Evolutionary conservation across 2,329 filamentous ascomycete species (phyloP).

Genomic region (Xylaria sp.): DNA sequence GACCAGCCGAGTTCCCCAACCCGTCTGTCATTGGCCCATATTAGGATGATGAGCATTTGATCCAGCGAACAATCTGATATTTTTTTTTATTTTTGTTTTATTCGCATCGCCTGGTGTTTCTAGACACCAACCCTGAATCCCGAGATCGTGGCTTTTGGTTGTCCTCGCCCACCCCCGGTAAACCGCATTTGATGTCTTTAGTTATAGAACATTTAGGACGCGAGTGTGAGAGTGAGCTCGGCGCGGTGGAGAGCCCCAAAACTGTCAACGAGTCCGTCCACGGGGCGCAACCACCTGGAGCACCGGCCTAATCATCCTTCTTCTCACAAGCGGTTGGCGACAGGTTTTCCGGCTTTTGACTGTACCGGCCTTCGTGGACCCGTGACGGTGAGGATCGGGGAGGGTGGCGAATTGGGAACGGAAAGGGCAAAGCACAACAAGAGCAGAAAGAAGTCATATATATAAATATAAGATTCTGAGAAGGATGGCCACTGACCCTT

Average conservation of each 20-base stretch:
- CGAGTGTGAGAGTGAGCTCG: slow-evolving; percentile 42
- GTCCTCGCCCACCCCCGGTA: slow-evolving; percentile 28
- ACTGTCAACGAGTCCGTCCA: slow-evolving; percentile 34
- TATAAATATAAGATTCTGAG: slow-evolving; percentile 16
- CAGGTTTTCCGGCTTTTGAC: slow-evolving; percentile 8
- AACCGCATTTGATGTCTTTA: slow-evolving; percentile 49
- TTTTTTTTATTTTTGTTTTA: slow-evolving; percentile 5
- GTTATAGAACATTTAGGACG: slow-evolving; percentile 36
- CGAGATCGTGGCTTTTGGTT: slow-evolving; percentile 21
- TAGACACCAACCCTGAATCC: slow-evolving; percentile 18
- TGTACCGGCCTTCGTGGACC: slow-evolving; percentile 19
- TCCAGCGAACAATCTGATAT: slow-evolving; percentile 7
- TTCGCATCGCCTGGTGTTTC: slow-evolving; percentile 21
- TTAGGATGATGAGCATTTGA: slow-evolving; percentile 26
- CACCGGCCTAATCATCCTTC: slow-evolving; percentile 30
- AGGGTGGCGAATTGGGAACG: slow-evolving; percentile 24
- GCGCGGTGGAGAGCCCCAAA: slow-evolving; percentile 41
- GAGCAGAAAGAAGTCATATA: background rate
- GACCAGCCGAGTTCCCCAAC: slow-evolving; percentile 20
- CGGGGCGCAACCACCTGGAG: slow-evolving; percentile 36
- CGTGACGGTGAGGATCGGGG: slow-evolving; percentile 29
- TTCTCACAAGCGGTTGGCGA: slow-evolving; percentile 15
- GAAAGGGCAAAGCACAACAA: slow-evolving; percentile 5
- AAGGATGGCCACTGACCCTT: slow-evolving; percentile 46
- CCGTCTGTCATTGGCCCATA: slow-evolving; percentile 40